phyloP scores from a whole-genome alignment of 2,329 filamentous ascomycete genomes.

The Cladosporium sp. region DNA sequence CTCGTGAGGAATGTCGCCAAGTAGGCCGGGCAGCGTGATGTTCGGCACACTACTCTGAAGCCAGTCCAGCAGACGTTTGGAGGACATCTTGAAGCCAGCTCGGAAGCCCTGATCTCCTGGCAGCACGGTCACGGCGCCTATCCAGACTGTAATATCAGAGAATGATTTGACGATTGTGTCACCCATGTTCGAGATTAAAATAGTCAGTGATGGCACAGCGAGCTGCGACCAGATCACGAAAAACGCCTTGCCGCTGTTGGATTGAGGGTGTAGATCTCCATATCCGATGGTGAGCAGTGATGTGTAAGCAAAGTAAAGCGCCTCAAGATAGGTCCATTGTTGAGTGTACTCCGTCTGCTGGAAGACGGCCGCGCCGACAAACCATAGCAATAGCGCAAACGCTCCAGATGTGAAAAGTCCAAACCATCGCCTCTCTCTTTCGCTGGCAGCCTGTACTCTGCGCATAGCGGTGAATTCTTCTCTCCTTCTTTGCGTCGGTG shows the following conservation, averaged over 20 bases:
- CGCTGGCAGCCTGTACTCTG: conserved; percentile 39
- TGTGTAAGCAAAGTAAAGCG: conserved; percentile 52
- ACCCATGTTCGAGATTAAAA: conserved; percentile 52
- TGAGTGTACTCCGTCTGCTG: conserved; percentile 19
- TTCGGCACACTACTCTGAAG: neutral
- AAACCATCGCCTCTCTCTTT: conserved; percentile 39
- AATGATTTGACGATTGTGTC: conserved; percentile 53
- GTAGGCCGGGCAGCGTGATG: conserved; percentile 4
- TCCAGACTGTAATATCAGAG: conserved; percentile 52
- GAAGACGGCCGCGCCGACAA: conserved; percentile 50
- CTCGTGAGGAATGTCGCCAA: neutral
- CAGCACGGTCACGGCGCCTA: conserved; percentile 52
- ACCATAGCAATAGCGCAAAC: conserved; percentile 42
- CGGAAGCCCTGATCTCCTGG: conserved; percentile 45
- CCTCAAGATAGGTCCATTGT: conserved; percentile 50
- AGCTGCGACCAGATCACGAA: conserved; percentile 56
- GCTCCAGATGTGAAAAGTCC: conserved; percentile 34
- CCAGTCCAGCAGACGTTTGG: neutral
- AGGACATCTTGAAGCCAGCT: conserved; percentile 27
- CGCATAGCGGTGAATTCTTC: conserved; percentile 50
- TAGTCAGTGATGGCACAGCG: conserved; percentile 52
- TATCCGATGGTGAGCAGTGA: conserved; percentile 54
- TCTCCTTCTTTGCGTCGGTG: conserved; percentile 37
- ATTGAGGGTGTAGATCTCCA: conserved; percentile 45
- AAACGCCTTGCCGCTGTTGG: conserved; percentile 51